phyloP scores from a whole-genome alignment of 371 early-diverging fungal species.

The Mortierella sp. region DNA sequence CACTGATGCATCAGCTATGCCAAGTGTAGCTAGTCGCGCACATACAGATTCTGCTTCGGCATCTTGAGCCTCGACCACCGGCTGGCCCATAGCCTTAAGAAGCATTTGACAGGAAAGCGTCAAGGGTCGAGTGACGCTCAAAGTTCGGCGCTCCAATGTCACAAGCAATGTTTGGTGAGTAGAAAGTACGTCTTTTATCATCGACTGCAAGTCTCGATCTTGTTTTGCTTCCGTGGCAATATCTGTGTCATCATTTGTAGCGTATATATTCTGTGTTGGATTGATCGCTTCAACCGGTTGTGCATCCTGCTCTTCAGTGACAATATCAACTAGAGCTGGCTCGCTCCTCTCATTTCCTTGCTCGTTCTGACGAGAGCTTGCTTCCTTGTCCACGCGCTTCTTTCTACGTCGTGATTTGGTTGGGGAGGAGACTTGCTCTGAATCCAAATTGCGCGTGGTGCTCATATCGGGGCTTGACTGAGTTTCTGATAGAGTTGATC shows the following conservation, averaged over 20 bases:
- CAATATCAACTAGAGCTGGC: not conserved
- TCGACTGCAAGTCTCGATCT: constrained; percentile 23
- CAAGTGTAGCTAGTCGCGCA: constrained; percentile 63
- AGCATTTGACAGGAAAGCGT: constrained; percentile 65
- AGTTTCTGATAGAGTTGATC: not conserved
- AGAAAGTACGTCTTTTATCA: constrained; percentile 29
- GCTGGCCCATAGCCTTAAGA: constrained; percentile 64
- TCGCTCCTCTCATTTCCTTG: not conserved
- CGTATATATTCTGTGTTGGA: not conserved
- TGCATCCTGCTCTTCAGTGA: not conserved
- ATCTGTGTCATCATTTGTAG: not conserved
- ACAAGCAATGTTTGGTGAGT: constrained; percentile 26
- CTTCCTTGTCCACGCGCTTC: no score
- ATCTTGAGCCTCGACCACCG: constrained; percentile 60
- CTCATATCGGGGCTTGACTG: not conserved
- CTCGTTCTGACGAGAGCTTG: no score
- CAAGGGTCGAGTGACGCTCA: constrained; percentile 64
- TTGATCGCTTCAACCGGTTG: not conserved
- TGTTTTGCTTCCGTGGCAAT: not conserved
- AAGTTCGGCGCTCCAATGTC: constrained; percentile 64
- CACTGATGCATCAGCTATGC: constrained; percentile 68
- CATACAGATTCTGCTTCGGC: constrained; percentile 82
- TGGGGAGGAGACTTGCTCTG: no score
- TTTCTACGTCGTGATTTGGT: no score
- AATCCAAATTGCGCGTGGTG: not conserved